phyloP scores from a whole-genome alignment of 148 eudicot genomes.

The Chenopodium formosanum region DNA sequence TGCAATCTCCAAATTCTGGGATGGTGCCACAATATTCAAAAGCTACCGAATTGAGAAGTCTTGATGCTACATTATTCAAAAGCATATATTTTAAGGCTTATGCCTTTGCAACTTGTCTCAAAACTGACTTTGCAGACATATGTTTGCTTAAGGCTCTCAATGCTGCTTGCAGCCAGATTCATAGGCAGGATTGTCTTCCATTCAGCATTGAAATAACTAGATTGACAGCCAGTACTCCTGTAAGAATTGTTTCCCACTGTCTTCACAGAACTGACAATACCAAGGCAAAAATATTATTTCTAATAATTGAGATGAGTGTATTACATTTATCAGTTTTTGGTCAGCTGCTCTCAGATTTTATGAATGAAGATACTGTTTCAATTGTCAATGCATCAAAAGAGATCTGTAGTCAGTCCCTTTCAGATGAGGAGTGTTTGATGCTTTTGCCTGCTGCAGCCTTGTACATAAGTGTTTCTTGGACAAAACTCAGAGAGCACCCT shows the following conservation, averaged over 20 bases:
- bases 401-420: slow-evolving; percentile 27
- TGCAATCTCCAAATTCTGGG: slow-evolving; percentile 33
- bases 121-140: slow-evolving; percentile 53
- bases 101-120: slow-evolving; percentile 40
- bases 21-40: slow-evolving; percentile 9
- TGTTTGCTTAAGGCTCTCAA: slow-evolving; percentile 76
- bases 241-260: slow-evolving; percentile 53
- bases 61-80: slow-evolving; percentile 52
- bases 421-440: slow-evolving; percentile 56
- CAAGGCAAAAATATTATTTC: slow-evolving; percentile 58
- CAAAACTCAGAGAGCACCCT: slow-evolving; percentile 37
- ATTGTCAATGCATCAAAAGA: slow-evolving; percentile 23
- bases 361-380: slow-evolving; percentile 31
- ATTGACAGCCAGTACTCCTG: slow-evolving; percentile 56
- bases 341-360: slow-evolving; percentile 40
- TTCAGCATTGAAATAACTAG: slow-evolving; percentile 49
- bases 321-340: slow-evolving; percentile 75
- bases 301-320: slow-evolving; percentile 58
- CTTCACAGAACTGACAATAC: slow-evolving; percentile 39
- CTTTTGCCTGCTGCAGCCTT: slow-evolving; percentile 71
- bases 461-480: slow-evolving; percentile 41
- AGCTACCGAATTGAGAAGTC: slow-evolving; percentile 27
- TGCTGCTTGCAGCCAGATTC: slow-evolving; percentile 36
- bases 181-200: slow-evolving; percentile 36
- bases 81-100: slow-evolving; percentile 51